Conservation (phyloP, 2,329 filamentous ascomycete genomes). For the Tolypocladium sp. region DNA sequence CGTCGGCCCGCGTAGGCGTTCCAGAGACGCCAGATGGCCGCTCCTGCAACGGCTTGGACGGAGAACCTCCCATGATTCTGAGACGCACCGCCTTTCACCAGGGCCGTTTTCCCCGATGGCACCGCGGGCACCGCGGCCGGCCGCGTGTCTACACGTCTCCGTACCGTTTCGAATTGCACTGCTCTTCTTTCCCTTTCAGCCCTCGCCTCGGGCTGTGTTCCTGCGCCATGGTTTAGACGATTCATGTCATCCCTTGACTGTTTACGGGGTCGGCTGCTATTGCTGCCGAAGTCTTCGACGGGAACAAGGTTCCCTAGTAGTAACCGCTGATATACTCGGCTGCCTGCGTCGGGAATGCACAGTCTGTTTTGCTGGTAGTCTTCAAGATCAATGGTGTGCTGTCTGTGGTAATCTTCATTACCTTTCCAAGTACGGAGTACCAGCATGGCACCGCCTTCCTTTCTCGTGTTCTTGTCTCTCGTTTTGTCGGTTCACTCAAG, state of each 20-base stretch:
- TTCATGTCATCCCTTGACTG: not conserved
- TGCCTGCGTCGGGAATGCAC: not conserved
- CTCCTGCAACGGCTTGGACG: not conserved
- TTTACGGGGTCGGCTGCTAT: not conserved
- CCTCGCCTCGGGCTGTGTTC: not conserved
- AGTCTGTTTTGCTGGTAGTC: not conserved
- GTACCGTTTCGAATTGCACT: not conserved
- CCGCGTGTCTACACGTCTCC: not conserved
- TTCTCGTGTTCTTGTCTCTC: conserved; percentile 4
- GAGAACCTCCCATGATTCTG: not conserved
- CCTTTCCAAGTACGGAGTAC: not conserved
- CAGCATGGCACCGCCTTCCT: conserved; percentile 3
- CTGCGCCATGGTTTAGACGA: not conserved
- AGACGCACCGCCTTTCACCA: not conserved
- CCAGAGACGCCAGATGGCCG: not conserved
- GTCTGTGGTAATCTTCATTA: not conserved
- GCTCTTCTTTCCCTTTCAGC: not conserved
- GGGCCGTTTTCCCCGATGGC: not conserved
- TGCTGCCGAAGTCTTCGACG: not conserved
- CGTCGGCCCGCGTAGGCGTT: not conserved
- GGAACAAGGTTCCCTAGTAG: not conserved
- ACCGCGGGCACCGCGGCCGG: not conserved
- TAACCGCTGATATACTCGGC: not conserved
- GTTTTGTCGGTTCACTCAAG: conserved; percentile 4
- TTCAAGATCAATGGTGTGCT: not conserved